Base-by-base conservation (phyloP, 2,329 filamentous ascomycete species). In the Graphilbum fragrans region DNA sequence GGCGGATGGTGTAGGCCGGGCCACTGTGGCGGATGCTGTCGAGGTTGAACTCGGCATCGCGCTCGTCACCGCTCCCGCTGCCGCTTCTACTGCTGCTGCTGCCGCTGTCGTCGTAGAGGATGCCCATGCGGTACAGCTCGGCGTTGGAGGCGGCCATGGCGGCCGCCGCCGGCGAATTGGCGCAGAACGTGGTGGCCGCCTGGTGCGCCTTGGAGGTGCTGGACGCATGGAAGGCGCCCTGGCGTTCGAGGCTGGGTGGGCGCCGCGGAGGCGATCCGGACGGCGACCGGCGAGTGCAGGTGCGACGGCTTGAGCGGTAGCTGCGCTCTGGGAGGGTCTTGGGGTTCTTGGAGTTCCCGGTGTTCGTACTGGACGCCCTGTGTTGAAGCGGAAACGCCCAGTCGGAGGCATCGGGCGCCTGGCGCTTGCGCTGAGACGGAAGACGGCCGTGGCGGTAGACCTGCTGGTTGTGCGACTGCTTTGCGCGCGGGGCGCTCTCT, bases 141-240 rank as follows among this genome's bases (percentile, higher is more conserved):
- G 53, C 55, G 33, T 64, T 61, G 11, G 63, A 56, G 1, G 56
- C 25, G 12, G 14, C 22, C 14, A 11, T 16, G 16, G 35, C 22
- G 16, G 16, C 10, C 8, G 21, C 16, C 21, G 14, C 21, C 21
- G 18, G 25, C 23, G 6, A n/a, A 10, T 6, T n/a, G 16, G 10
- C 8, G 31, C 11, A 33, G 11, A 9, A n/a, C 31, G 6, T 9
- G 6, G 10, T 33, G 10, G 2, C 52, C 35, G 47, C 48, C 5
- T 11, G 20, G 2, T 22, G 23, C 29, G 38, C 43, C 52, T 60
- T 65, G 39, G 55, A 47, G 0, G 64, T 67, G 18, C 54, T 54
- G 4, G 55, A 53, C 36, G 66, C 64, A 35, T 61, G 55, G 33
- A 70, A 70, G 6, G 67, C 67, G 35, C 67, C 64, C 48, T 70